phyloP scores from a whole-genome alignment of 129 eudicot species.

The Flaveria bidentis region DNA sequence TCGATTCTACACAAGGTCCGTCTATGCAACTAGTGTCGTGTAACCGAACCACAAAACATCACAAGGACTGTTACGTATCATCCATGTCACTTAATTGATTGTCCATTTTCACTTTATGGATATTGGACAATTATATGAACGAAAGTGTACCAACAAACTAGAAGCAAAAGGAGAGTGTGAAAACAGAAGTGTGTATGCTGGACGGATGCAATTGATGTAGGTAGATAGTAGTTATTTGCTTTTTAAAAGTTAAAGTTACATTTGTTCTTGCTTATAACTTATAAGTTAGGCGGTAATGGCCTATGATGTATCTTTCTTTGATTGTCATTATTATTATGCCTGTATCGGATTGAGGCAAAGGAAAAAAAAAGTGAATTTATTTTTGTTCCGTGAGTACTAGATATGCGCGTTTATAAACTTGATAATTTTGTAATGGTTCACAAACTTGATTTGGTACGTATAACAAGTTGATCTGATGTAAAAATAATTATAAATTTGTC shows the following conservation, averaged over 20 bases:
- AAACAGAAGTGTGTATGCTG: not conserved
- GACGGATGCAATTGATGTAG: not conserved
- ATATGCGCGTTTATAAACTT: too few relatives aligned
- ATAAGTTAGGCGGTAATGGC: not conserved
- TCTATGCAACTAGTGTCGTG: not conserved
- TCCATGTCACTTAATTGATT: constrained; percentile 12
- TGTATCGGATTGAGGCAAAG: not conserved
- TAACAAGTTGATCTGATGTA: too few relatives aligned
- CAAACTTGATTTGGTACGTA: too few relatives aligned
- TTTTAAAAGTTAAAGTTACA: not conserved
- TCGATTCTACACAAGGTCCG: not conserved
- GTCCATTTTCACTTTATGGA: constrained; percentile 2
- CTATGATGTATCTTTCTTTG: not conserved
- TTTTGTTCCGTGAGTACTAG: too few relatives aligned
- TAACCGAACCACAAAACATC: not conserved
- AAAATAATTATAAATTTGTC: too few relatives aligned
- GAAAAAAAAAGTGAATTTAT: not conserved
- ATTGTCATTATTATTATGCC: not conserved
- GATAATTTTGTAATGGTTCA: too few relatives aligned
- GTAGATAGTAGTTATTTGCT: constrained; percentile 3
- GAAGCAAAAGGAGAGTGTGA: not conserved
- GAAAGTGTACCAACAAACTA: not conserved
- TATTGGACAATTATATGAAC: not conserved
- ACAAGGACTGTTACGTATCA: not conserved
- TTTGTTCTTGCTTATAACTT: not conserved